phyloP scores from a whole-genome alignment of 176 grass and related monocot genomes.

The Triticum turgidum region DNA sequence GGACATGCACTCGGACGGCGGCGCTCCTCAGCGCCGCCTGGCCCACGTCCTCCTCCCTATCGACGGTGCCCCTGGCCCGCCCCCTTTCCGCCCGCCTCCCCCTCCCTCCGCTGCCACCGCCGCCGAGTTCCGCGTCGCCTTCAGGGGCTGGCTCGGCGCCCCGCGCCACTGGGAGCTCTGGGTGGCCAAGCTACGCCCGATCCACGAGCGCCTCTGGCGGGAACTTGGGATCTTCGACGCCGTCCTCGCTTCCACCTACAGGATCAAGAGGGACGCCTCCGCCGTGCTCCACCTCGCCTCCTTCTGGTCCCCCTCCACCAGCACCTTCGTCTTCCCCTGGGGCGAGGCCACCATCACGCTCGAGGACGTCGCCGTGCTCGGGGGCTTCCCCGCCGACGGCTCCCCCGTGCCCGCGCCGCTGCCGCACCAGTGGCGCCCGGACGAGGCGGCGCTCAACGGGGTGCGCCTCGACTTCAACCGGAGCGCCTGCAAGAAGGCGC shows the following conservation, averaged over 20 bases:
- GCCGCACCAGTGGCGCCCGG: conserved; percentile 47
- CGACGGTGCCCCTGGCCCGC: background rate
- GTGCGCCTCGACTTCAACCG: conserved; percentile 76
- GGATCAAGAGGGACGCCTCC: conserved; percentile 53
- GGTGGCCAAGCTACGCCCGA: conserved; percentile 73
- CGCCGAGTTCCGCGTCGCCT: conserved; percentile 59
- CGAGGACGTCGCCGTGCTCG: conserved; percentile 62
- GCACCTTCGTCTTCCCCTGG: conserved; percentile 84
- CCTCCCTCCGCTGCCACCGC: conserved; percentile 24
- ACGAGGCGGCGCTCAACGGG: conserved; percentile 53
- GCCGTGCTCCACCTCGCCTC: conserved; percentile 52
- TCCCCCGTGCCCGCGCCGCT: conserved; percentile 51
- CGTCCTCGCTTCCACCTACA: conserved; percentile 62
- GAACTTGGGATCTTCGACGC: conserved; percentile 67
- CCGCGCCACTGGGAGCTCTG: conserved; percentile 74
- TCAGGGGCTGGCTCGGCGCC: conserved; percentile 68
- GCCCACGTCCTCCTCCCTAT: conserved; percentile 46
- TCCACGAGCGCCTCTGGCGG: conserved; percentile 54
- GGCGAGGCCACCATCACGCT: conserved; percentile 80
- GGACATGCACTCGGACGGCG: conserved; percentile 20
- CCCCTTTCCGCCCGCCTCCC: conserved; percentile 27
- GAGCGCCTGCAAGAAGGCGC: conserved; percentile 90
- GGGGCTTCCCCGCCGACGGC: conserved; percentile 50
- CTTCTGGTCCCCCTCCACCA: conserved; percentile 66
- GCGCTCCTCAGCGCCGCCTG: conserved; percentile 7